Evolutionary conservation across 805 yeast genomes (phyloP), one percentile per base, ranked within the genome.

Genomic region (Maudiozyma pseudohumilis): DNA sequence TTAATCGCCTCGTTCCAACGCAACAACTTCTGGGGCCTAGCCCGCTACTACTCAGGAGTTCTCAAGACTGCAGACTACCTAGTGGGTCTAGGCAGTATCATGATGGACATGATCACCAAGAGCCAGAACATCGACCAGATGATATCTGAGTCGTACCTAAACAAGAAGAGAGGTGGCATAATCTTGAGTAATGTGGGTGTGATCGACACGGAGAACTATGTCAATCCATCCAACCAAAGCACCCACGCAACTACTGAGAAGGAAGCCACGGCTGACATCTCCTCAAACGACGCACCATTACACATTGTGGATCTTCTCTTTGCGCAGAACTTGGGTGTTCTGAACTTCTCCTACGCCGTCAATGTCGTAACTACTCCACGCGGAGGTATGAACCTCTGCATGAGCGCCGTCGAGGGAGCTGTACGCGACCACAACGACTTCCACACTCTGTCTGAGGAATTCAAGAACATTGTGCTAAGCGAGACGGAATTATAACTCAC

Each of bases 161-260:
- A 43, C 9, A 34, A 41, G 19, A 38, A 37, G 18, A 44, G 56
- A 27, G 48, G 48, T 32, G 56, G 56, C n/a, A 38, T 48, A 5
- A 35, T 53, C 18, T 40, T 50, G 16, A 53, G 59, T 42, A 53
- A 53, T 34, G 38, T 45, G n/a, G 59, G 59, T 10, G 41, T 36
- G 21, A 40, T 43, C 32, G 31, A 30, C n/a, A 29, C 32, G 7
- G n/a, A n/a, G n/a, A n/a, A n/a, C n/a, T n/a, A n/a, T n/a, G n/a
- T n/a, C n/a, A n/a, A n/a, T n/a, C n/a, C n/a, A n/a, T n/a, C n/a
- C n/a, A n/a, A n/a, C n/a, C n/a, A 5, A 18, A 32, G 35, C 17
- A 22, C 16, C 23, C 21, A 12, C 23, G 16, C 33, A 5, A 28
- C 31, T 7, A 18, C 20, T 9, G 5, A 2, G 6, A 17, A 22